Conservation (phyloP, 441 rosid genomes). For the Pelargonium myrrhifolium region DNA sequence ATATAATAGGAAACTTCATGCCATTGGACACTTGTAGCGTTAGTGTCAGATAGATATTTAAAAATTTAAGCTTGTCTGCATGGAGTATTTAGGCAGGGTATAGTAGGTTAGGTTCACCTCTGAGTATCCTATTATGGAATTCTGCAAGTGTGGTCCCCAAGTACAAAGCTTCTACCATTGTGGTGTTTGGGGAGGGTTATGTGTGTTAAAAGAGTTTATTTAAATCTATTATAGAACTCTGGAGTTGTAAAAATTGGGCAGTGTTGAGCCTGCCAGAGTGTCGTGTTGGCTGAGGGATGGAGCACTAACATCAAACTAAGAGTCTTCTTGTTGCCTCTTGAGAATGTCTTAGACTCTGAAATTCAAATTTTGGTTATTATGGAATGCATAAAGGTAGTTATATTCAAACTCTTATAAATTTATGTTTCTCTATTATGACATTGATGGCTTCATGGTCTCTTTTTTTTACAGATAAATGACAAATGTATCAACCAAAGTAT, state of each 20-base stretch:
- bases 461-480: slow-evolving; percentile 32
- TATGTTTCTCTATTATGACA: slow-evolving; percentile 1
- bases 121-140: no score
- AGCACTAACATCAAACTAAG: neutral
- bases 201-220: neutral
- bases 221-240: neutral
- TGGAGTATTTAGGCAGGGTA: no score
- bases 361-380: slow-evolving; percentile 9
- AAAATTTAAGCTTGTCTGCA: no score
- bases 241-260: neutral
- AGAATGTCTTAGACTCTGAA: neutral
- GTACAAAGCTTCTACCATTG: no score
- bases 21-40: no score
- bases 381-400: neutral
- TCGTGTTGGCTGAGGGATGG: slow-evolving; percentile 4
- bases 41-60: no score
- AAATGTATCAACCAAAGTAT: slow-evolving; percentile 39
- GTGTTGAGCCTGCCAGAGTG: neutral
- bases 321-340: neutral
- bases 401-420: neutral
- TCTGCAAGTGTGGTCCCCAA: no score
- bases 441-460: slow-evolving; percentile 12
- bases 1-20: no score
- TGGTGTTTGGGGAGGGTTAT: no score
- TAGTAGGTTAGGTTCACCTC: no score